These are phyloP conservation scores for Naegleria lovaniensis DNA, from an alignment of 208 protist genomes.

Conservation along the genomic window DNA sequence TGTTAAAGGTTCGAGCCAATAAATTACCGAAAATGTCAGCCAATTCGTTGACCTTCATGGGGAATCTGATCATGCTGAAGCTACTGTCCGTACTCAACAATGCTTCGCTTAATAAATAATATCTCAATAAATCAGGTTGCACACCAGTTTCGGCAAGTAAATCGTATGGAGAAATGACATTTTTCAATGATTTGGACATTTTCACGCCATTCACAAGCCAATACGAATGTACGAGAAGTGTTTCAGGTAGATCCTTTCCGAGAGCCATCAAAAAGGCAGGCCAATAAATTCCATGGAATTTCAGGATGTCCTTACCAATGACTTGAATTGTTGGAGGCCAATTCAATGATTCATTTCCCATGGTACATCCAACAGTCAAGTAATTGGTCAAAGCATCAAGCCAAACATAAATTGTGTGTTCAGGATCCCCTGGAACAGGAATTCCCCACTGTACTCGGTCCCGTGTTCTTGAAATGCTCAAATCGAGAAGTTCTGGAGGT, in stretches of 20 bases:
- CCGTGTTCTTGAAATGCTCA: slow-evolving; percentile 88
- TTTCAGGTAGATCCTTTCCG: slow-evolving; percentile 77
- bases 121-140: not conserved
- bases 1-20: not conserved
- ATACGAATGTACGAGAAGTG: slow-evolving; percentile 84
- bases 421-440: slow-evolving; percentile 78
- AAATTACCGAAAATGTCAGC: slow-evolving; percentile 15
- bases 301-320: slow-evolving; percentile 98
- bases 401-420: slow-evolving; percentile 97
- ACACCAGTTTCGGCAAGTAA: slow-evolving; percentile 64
- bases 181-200: slow-evolving; percentile 95
- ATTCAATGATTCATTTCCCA: slow-evolving; percentile 27
- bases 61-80: not conserved
- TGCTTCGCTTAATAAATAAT: slow-evolving; percentile 15
- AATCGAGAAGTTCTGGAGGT: slow-evolving; percentile 62
- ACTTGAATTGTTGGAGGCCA: slow-evolving; percentile 80
- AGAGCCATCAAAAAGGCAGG: slow-evolving; percentile 93
- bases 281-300: slow-evolving; percentile 99
- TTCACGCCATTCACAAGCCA: slow-evolving; percentile 89
- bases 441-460: slow-evolving; percentile 91
- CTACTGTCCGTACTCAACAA: not conserved
- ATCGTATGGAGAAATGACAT: slow-evolving; percentile 85
- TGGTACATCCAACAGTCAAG: slow-evolving; percentile 71
- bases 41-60: not conserved
- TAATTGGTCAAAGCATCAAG: slow-evolving; percentile 99